Evolutionary conservation across 1,139 yeast genomes (phyloP), one percentile per base, ranked within the genome.

Genomic region (Magnusiomyces suaveolens): DNA sequence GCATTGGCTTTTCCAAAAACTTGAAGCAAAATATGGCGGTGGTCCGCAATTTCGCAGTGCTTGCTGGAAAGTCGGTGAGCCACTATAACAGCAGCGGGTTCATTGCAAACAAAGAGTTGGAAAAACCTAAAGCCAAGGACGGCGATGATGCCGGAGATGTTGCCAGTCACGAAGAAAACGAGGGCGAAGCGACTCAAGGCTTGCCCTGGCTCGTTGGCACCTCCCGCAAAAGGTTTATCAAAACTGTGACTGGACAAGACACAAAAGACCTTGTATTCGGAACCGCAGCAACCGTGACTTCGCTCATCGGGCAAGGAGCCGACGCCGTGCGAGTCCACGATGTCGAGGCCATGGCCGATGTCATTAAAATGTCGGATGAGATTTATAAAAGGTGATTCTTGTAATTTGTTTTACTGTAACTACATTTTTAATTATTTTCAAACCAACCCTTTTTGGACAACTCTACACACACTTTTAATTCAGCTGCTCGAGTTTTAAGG

Each of bases 261-360:
- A 49, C 52, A 1, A 64, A 65, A 1, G 81, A 84, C 38, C 76
- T 97, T 59, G 81, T 81, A 2, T 71, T 82, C 55, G 92, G 94
- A 18, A 88, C 97, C 0, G 83, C 83, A 14, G 87, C 95, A 0
- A 75, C 89, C 0, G 79, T 86, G 1, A 78, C 86, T 59, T 83
- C 95, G 0, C 79, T 92, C 60, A 78, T 90, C 44, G 83, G 83
- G 24, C 85, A 80, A 62, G 83, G 84, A 1, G 76, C 88, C 0
- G 94, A 89, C 64, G 83, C 92, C 41, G 86, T 92, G 1, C 74
- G 99, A 54, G 96, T 90, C 2, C 99, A 92, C 67, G 95, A 92
- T 67, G 87, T 86, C 25, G 73, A 70, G 56, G 84, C 80, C 58
- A 81, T 83, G 66, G 74, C 74, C 48, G 83, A 87, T 63, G 85